These are phyloP conservation scores for Pyrus bretschneideri DNA, from an alignment of 306 rosid genomes.

Conservation along the genomic window DNA sequence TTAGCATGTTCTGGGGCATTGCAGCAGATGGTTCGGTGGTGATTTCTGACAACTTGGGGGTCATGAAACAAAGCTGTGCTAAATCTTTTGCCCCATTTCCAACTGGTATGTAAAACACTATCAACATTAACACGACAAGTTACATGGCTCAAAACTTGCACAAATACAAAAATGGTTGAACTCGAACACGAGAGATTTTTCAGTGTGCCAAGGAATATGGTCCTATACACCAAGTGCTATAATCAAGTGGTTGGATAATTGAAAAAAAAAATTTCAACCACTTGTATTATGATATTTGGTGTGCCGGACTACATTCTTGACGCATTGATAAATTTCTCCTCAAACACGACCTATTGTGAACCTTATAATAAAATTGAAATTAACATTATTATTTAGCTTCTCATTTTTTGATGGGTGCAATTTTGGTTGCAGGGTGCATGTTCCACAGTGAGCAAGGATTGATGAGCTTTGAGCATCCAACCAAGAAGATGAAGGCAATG, in stretches of 20 bases:
- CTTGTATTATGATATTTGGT: too few species aligned
- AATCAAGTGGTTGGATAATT: too few species aligned
- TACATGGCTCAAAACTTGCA: background rate
- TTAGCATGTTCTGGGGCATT: conserved; percentile 74
- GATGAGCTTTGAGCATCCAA: conserved; percentile 81
- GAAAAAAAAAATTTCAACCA: too few species aligned
- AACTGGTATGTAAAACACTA: conserved; percentile 34
- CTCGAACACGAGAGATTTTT: too few species aligned
- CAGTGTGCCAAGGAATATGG: too few species aligned
- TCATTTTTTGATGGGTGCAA: background rate
- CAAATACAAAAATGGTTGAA: too few species aligned
- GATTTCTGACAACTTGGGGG: conserved; percentile 62
- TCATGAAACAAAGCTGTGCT: conserved; percentile 73
- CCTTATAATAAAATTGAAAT: too few species aligned
- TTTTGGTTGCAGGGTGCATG: conserved; percentile 64
- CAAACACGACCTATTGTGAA: too few species aligned
- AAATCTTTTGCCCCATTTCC: conserved; percentile 96
- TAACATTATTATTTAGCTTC: background rate
- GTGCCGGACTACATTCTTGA: too few species aligned
- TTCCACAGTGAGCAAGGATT: conserved; percentile 79
- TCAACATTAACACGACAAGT: background rate
- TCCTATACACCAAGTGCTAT: too few species aligned
- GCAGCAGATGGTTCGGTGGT: conserved; percentile 77
- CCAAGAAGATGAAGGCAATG: conserved; percentile 85
- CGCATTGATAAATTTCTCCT: too few species aligned